A percentile compares a stretch with the other conserved stretches of the same genome.
These are phyloP conservation scores for Limtongozyma cylindracea DNA, from an alignment of 805 yeast species.

Conservation along the genomic window DNA sequence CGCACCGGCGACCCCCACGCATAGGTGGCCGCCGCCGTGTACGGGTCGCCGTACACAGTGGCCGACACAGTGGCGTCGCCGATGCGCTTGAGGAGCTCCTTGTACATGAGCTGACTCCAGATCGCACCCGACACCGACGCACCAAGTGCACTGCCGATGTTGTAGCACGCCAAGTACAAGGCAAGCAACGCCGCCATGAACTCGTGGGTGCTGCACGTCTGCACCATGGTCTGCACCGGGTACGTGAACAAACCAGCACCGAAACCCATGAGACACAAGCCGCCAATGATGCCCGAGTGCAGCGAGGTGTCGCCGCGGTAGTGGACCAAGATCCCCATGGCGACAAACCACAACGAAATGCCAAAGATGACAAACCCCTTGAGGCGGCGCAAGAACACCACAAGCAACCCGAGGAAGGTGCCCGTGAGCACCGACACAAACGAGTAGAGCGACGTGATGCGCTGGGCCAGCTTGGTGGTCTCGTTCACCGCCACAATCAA, in stretches of 20 bases:
- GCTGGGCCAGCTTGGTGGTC: slow-evolving; percentile 33
- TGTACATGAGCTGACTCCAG: slow-evolving; percentile 37
- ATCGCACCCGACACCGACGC: slow-evolving; percentile 41
- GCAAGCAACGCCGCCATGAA: slow-evolving; percentile 38
- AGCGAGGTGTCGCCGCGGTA: slow-evolving; percentile 21
- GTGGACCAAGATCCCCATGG: slow-evolving; percentile 32
- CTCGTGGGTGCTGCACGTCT: slow-evolving; percentile 32
- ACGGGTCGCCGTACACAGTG: neutral
- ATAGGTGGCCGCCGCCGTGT: neutral
- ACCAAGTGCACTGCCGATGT: slow-evolving; percentile 42
- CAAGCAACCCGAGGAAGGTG: slow-evolving; percentile 25
- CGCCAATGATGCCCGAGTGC: slow-evolving; percentile 33
- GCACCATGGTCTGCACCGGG: slow-evolving; percentile 33
- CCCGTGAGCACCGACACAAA: slow-evolving; percentile 41
- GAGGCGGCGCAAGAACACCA: slow-evolving; percentile 20
- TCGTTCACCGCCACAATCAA: slow-evolving; percentile 38
- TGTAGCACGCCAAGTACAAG: slow-evolving; percentile 27
- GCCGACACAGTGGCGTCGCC: slow-evolving; percentile 6
- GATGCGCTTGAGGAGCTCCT: slow-evolving; percentile 11
- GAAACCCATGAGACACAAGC: slow-evolving; percentile 36
- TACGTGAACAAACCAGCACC: slow-evolving; percentile 57
- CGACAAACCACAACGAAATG: slow-evolving; percentile 24
- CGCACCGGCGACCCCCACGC: neutral
- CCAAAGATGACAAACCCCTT: slow-evolving; percentile 40
- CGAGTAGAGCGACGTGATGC: slow-evolving; percentile 35